Conservation (phyloP, 805 yeast species). For the Ogataea pignaliae region DNA sequence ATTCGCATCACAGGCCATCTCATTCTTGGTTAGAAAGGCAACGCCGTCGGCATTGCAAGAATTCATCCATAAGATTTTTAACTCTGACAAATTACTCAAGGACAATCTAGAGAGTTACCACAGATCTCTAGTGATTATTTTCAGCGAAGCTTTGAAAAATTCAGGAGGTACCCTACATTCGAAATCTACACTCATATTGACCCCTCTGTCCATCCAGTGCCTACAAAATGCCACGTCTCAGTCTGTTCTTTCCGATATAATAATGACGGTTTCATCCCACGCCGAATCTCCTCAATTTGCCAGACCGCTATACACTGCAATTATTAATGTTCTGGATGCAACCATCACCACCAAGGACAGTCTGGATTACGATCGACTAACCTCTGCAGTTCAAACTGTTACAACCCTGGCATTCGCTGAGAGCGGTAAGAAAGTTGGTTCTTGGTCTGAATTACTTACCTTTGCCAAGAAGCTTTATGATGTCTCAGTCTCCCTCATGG, state of each 20-base stretch:
- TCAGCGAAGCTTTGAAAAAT: slow-evolving; percentile 70
- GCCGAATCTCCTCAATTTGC: slow-evolving; percentile 45
- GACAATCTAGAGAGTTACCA: slow-evolving; percentile 41
- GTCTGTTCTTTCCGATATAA: slow-evolving; percentile 53
- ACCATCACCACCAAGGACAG: slow-evolving; percentile 10
- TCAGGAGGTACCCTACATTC: slow-evolving; percentile 74
- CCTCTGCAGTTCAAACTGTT: slow-evolving; percentile 37
- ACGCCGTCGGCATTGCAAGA: slow-evolving; percentile 39
- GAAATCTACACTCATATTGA: slow-evolving; percentile 50
- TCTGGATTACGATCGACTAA: slow-evolving; percentile 13
- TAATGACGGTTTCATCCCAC: slow-evolving; percentile 49
- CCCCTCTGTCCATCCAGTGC: slow-evolving; percentile 26
- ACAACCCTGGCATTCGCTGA: slow-evolving; percentile 57
- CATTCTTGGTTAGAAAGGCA: slow-evolving; percentile 75
- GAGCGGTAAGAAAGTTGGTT: slow-evolving; percentile 57
- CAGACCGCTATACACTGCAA: slow-evolving; percentile 36
- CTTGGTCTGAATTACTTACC: slow-evolving; percentile 39
- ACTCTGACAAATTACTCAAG: slow-evolving; percentile 27
- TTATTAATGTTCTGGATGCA: slow-evolving; percentile 19
- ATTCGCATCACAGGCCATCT: slow-evolving; percentile 86
- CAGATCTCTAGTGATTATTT: slow-evolving; percentile 54
- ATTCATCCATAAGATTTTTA: slow-evolving; percentile 40
- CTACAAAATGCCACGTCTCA: slow-evolving; percentile 24
- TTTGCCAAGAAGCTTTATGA: slow-evolving; percentile 12
- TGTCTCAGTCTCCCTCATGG: slow-evolving; percentile 2